Percentiles rank a stretch among this genome's conserved stretches.
Conservation (phyloP, 305 asterid species). For the Nicotiana rustica region DNA sequence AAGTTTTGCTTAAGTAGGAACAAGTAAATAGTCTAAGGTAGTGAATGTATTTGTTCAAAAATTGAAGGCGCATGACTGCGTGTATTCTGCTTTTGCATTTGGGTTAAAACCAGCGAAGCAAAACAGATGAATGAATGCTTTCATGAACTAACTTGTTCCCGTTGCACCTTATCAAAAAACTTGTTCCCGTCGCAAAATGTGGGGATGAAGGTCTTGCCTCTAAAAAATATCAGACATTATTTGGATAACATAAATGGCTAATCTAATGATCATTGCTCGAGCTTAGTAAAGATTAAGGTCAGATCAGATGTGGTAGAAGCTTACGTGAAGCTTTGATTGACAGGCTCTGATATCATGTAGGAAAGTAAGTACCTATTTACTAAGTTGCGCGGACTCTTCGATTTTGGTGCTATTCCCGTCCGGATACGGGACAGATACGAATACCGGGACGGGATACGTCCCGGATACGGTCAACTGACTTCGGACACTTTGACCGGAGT, state of each 20-base stretch:
- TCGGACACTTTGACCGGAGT: too few species aligned
- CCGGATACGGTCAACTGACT: too few species aligned
- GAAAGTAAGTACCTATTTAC: background rate
- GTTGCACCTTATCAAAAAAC: background rate
- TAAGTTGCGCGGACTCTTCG: too few species aligned
- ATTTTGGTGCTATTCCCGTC: too few species aligned
- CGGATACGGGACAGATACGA: too few species aligned
- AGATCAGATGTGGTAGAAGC: background rate
- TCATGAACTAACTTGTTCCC: background rate
- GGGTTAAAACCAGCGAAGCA: background rate
- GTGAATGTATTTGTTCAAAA: background rate
- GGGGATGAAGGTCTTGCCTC: slow-evolving; percentile 25
- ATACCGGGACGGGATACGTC: too few species aligned
- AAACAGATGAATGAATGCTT: slow-evolving; percentile 5
- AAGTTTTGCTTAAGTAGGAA: background rate
- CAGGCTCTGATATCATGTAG: background rate
- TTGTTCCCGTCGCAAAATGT: background rate
- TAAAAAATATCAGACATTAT: background rate
- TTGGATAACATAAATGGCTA: background rate
- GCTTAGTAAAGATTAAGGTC: background rate
- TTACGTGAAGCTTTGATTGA: slow-evolving; percentile 13
- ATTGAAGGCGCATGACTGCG: background rate
- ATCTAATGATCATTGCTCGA: background rate
- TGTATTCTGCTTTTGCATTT: background rate
- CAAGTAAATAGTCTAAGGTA: background rate